Evolutionary conservation across 2,329 filamentous ascomycete genomes (phyloP).

Genomic region (Penicillium aurantiogriseum): DNA sequence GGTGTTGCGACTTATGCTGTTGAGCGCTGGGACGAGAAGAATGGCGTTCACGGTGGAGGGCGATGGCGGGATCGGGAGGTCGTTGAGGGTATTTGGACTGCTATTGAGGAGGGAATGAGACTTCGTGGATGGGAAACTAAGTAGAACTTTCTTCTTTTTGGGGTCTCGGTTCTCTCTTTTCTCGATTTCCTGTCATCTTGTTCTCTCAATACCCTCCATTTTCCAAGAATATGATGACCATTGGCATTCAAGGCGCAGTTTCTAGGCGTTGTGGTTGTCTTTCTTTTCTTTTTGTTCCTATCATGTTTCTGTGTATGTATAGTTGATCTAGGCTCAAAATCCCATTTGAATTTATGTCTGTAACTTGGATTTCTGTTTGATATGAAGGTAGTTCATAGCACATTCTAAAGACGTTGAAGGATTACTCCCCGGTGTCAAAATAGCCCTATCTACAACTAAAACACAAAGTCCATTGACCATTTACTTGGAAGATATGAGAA

Average conservation of each 20-base stretch:
- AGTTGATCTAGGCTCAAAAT: background rate
- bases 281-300: background rate
- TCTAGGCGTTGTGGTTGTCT: conserved; percentile 11
- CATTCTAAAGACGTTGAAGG: too few relatives aligned
- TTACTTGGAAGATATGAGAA: background rate
- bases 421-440: background rate
- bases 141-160: conserved; percentile 11
- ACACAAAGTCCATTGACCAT: background rate
- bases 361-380: background rate
- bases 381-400: background rate
- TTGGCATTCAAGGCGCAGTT: conserved; percentile 12
- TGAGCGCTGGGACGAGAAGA: conserved; percentile 72
- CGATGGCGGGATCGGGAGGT: conserved; percentile 88
- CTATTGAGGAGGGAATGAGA: conserved; percentile 84
- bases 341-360: background rate
- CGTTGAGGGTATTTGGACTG: conserved; percentile 88
- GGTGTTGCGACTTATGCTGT: conserved; percentile 75
- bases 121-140: conserved; percentile 69
- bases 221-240: conserved; percentile 7
- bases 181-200: conserved; percentile 2
- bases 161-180: background rate
- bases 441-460: background rate
- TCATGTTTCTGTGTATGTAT: conserved; percentile 5
- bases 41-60: conserved; percentile 35
- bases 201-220: conserved; percentile 7